Evolutionary conservation across 495 filamentous ascomycete genomes (phyloP), one percentile per base, ranked within the genome.

Genomic region (Trichoderma parareesei): DNA sequence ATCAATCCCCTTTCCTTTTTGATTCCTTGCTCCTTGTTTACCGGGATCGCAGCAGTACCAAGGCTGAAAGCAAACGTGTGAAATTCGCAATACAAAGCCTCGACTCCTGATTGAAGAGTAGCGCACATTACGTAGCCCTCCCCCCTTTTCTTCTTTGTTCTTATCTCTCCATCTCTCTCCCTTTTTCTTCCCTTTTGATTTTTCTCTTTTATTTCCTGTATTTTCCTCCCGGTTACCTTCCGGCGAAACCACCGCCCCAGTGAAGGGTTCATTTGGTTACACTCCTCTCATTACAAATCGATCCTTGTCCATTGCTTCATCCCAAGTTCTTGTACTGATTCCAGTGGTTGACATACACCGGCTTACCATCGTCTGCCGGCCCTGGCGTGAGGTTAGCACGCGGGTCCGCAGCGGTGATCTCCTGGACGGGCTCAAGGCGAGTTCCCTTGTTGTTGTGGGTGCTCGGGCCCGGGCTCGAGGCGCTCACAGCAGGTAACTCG

Each of bases 261-360:
- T 49, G 46, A 4, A 16, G n/a, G 16, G 18, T 49, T 9, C 16
- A 27, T 18, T 27, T 2, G 0, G 27, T 2, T 27, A 27, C 27
- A 49, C 9, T 49, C 14, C 18, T 49, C 40, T 18, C 44, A 6
- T 8, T 49, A 3, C 46, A 49, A 4, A 49, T 18, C 46, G 1
- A 20, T 49, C 46, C 16, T 49, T 7, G 5, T 18, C 46, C 20
- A 49, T 9, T 9, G 5, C 37, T 4, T 57, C 37, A 37, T 20
- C 41, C 27, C 13, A 63, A 9, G 14, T 37, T 48, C 43, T 44
- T 27, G 27, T 63, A 63, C 43, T 48, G 61, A 35, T 46, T 18
- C 61, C 61, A 63, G 42, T 46, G 40, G 35, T 63, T 63, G 40
- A 48, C 61, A 37, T 48, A 63, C 5, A 10, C 13, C 33, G 61